Base-by-base conservation (phyloP, 495 filamentous ascomycete species). In the Aspergillus sparsus region DNA sequence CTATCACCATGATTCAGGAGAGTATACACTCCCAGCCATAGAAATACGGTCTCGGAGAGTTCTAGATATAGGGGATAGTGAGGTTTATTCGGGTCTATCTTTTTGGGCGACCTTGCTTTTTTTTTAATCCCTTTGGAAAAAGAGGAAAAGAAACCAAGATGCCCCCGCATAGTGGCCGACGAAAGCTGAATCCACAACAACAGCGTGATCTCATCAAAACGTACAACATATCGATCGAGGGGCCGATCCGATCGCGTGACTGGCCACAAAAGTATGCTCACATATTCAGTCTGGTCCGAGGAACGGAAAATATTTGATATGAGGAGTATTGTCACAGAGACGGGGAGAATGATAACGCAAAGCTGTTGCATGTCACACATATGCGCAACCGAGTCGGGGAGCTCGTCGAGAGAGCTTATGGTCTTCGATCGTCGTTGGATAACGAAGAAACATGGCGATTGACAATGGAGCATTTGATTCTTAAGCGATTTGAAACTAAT, bases 361-460 rank as follows among this genome's bases (percentile, higher is more conserved):
- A n/a, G n/a, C 7, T 52, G 15, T 27, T 52, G 5, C 49, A 35
- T 2, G 49, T 52, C 31, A 15, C 49, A 16, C 15, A 52, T 4
- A 52, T 52, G 49, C 36, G 49, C 32, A 52, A 11, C 32, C 33
- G 49, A 8, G 49, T 52, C 11, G 49, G 33, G 32, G n/a, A 16
- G 1, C 49, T 52, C 33, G 49, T 52, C 8, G 36, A 32, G 8
- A 7, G n/a, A 52, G 49, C 49, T 4, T 31, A 52, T 35, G 15
- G 27, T 16, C 49, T 52, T 10, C 49, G 49, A 1, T n/a, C 11
- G 15, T 34, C 49, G 12, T 32, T 52, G 8, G 49, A 34, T 36
- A 52, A 52, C 13, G 49, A 52, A 16, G 49, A 52, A n/a, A 52
- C 49, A 5, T 52, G 49, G 49, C 27, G 49, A 9, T 36, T 35